Conservation (phyloP, 345 rosid genomes). For the Citrus glauca region DNA sequence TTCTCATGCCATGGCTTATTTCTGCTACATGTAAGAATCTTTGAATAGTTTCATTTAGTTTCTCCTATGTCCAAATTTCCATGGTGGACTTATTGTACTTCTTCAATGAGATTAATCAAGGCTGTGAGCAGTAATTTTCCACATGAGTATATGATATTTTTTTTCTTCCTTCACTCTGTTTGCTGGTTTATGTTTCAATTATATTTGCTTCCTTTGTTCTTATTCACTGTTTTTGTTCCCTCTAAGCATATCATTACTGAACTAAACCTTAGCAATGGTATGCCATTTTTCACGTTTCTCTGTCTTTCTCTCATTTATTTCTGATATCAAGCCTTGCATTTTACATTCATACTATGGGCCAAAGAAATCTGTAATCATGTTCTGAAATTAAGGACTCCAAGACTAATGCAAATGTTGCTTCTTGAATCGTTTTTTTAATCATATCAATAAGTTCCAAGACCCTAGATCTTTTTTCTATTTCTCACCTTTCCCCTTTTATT, state of each 20-base stretch:
- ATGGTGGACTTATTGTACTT: not conserved
- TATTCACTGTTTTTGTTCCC: not conserved
- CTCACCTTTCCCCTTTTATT: not conserved
- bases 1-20: constrained; percentile 73
- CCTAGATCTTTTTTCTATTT: not conserved
- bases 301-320: not conserved
- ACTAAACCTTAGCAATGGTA: not conserved
- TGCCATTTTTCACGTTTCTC: not conserved
- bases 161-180: not conserved
- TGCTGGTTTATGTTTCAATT: not conserved
- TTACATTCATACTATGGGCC: not conserved
- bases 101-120: constrained; percentile 1
- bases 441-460: not conserved
- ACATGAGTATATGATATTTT: not conserved
- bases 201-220: not conserved
- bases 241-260: not conserved
- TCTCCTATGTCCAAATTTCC: not conserved
- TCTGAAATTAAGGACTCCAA: not conserved
- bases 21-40: constrained; percentile 61
- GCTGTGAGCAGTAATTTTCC: not conserved
- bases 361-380: not conserved
- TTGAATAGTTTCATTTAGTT: constrained; percentile 5
- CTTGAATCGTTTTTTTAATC: not conserved
- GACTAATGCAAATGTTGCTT: not conserved
- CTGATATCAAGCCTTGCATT: not conserved